phyloP scores from a whole-genome alignment of 768 basidiomycete genomes.

The Panaeolus cyanescens region DNA sequence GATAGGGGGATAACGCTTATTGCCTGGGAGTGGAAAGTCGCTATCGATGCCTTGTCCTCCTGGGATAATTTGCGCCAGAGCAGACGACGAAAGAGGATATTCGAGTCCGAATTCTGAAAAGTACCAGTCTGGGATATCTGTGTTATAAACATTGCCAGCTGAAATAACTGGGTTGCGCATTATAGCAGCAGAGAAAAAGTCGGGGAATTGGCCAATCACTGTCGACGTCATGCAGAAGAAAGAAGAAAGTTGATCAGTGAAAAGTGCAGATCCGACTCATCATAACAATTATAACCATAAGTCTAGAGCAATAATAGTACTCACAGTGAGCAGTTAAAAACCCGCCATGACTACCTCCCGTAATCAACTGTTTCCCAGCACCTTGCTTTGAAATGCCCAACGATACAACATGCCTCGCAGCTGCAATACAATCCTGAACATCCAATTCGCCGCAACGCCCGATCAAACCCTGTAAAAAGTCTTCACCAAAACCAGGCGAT shows the following conservation, averaged over 20 bases:
- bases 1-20: slow-evolving; percentile 23
- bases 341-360: slow-evolving; percentile 74
- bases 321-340: slow-evolving; percentile 61
- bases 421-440: slow-evolving; percentile 63
- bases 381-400: slow-evolving; percentile 50
- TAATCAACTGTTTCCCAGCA: slow-evolving; percentile 52
- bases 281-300: background rate
- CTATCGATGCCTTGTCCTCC: background rate
- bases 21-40: background rate
- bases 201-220: slow-evolving; percentile 69
- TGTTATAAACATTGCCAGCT: slow-evolving; percentile 51
- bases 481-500: slow-evolving; percentile 66
- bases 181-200: slow-evolving; percentile 60
- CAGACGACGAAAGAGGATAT: slow-evolving; percentile 39
- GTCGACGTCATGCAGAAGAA: background rate
- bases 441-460: slow-evolving; percentile 67
- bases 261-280: background rate
- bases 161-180: slow-evolving; percentile 74
- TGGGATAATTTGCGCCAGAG: slow-evolving; percentile 12
- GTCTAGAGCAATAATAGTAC: slow-evolving; percentile 20
- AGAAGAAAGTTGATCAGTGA: background rate
- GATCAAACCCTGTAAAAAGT: slow-evolving; percentile 50
- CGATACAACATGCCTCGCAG: slow-evolving; percentile 49
- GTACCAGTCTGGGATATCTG: slow-evolving; percentile 76
- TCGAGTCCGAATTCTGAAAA: slow-evolving; percentile 47